Percentiles rank a stretch among this genome's conserved stretches.
phyloP scores from a whole-genome alignment of 1,284 basidiomycete genomes.

The Ganoderma resinaceum region DNA sequence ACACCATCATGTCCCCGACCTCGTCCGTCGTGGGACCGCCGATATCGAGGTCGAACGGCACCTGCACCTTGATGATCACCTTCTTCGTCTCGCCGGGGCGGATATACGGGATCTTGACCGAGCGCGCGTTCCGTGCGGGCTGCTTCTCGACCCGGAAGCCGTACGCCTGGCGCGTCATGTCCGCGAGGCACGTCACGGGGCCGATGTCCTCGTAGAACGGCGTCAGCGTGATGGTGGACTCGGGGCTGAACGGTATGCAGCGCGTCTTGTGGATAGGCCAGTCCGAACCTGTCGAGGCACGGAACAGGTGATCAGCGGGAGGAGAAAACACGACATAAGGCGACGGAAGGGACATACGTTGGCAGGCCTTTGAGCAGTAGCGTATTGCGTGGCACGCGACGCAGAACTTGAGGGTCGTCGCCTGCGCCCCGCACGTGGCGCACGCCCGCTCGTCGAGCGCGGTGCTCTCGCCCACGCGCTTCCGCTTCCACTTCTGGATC shows the following conservation, averaged over 20 bases:
- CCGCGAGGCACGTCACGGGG: constrained; percentile 41
- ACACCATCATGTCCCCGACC: constrained; percentile 48
- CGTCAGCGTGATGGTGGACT: constrained; percentile 52
- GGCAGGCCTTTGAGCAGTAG: constrained; percentile 62
- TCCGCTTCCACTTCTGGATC: constrained; percentile 55
- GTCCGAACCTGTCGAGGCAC: constrained; percentile 43
- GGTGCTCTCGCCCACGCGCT: constrained; percentile 49
- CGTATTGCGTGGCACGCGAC: constrained; percentile 49
- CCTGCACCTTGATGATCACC: constrained; percentile 62
- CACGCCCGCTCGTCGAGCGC: constrained; percentile 51
- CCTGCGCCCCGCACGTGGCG: constrained; percentile 43
- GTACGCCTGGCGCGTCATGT: constrained; percentile 41
- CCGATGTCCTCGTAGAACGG: constrained; percentile 47
- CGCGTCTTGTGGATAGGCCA: constrained; percentile 56
- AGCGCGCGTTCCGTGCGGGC: constrained; percentile 35
- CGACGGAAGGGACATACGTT: constrained; percentile 46
- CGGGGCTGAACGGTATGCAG: constrained; percentile 51
- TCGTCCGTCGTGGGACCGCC: background rate
- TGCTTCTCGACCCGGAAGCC: constrained; percentile 40
- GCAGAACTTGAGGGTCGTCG: constrained; percentile 49
- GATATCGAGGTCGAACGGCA: constrained; percentile 38
- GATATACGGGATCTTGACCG: constrained; percentile 37
- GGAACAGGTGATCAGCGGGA: background rate
- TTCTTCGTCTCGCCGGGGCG: constrained; percentile 41
- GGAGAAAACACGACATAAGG: background rate